These are phyloP conservation scores for Jamesozyma hellenica DNA, from an alignment of 805 yeast genomes.

Conservation along the genomic window DNA sequence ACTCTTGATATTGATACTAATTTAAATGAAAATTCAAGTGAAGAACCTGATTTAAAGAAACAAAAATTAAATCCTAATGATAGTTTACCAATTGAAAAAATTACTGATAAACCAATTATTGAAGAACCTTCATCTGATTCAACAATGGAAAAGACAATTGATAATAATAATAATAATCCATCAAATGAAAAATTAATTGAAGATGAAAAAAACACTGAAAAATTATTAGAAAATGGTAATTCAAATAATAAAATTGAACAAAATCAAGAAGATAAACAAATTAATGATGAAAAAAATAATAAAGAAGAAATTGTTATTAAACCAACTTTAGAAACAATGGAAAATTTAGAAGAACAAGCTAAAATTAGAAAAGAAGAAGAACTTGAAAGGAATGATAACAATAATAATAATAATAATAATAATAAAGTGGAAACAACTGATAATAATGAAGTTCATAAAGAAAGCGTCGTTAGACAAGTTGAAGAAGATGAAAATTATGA, in stretches of 20 bases:
- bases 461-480: conserved; percentile 30
- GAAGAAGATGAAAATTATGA: conserved; percentile 40
- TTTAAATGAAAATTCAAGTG: not conserved
- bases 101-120: no score
- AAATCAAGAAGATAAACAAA: not conserved
- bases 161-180: no score
- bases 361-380: conserved; percentile 31
- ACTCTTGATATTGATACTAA: conserved; percentile 24
- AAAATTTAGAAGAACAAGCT: conserved; percentile 34
- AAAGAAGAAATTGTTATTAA: conserved; percentile 20
- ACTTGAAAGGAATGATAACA: conserved; percentile 12
- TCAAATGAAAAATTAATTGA: no score
- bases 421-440: conserved; percentile 7
- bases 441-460: conserved; percentile 8
- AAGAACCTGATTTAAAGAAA: conserved; percentile 17
- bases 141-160: no score
- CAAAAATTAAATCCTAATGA: conserved; percentile 2
- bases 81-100: no score
- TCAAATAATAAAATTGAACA: not conserved
- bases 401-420: conserved; percentile 3
- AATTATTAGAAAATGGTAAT: no score
- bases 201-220: no score
- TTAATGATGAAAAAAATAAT: not conserved
- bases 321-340: conserved; percentile 31
- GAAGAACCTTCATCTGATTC: no score